Evolutionary conservation across 306 rosid genomes (phyloP).

Genomic region (Rubus idaeus): DNA sequence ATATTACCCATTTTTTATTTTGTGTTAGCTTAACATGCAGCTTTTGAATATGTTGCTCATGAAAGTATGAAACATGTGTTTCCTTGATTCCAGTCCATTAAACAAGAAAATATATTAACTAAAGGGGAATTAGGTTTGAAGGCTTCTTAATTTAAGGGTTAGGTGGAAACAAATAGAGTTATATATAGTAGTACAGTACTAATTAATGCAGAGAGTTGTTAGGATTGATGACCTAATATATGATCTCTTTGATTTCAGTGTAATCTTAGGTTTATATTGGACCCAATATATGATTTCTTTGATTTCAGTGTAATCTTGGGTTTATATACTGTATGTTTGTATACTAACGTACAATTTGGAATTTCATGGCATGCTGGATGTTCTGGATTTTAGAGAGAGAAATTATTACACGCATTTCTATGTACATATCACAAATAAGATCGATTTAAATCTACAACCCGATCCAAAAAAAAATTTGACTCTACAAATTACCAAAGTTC

Average conservation of each 20-base stretch:
- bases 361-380: constrained; percentile 15
- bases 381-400: too few relatives aligned
- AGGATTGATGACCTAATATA: background rate
- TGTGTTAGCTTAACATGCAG: too few relatives aligned
- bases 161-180: constrained; percentile 20
- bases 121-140: constrained; percentile 29
- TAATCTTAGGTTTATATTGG: too few relatives aligned
- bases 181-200: too few relatives aligned
- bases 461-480: too few relatives aligned
- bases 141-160: constrained; percentile 23
- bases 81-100: background rate
- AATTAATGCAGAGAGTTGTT: too few relatives aligned
- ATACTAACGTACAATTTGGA: background rate
- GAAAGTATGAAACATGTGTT: background rate
- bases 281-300: background rate
- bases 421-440: background rate
- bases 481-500: background rate
- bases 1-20: background rate
- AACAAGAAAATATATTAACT: constrained; percentile 18
- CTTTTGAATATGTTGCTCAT: background rate
- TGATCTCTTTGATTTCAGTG: constrained; percentile 6
- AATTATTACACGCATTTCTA: background rate
- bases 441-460: too few relatives aligned
- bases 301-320: background rate
- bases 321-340: background rate